A percentile compares a stretch with the other conserved stretches of the same genome.
phyloP scores from a whole-genome alignment of 345 rosid species.

The Cardamine occulta region DNA sequence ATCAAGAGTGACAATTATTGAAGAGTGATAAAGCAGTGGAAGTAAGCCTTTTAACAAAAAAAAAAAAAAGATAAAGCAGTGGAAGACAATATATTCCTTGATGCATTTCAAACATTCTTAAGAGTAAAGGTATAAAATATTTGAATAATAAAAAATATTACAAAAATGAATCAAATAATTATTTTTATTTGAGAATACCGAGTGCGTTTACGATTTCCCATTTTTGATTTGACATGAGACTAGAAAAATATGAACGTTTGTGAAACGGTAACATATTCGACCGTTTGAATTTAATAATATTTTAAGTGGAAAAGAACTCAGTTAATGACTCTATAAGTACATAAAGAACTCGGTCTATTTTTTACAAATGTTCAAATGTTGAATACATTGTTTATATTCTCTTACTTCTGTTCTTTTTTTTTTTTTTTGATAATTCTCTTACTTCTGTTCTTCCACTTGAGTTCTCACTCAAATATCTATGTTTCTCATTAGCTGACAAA shows the following conservation, averaged over 20 bases:
- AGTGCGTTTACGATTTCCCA: background rate
- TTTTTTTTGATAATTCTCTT: background rate
- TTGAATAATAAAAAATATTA: background rate
- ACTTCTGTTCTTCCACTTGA: background rate
- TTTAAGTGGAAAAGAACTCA: background rate
- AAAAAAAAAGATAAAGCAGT: background rate
- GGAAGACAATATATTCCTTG: background rate
- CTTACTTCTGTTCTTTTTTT: background rate
- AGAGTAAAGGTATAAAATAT: background rate
- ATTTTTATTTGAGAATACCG: background rate
- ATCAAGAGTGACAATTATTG: background rate
- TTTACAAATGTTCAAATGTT: background rate
- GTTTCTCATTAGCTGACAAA: background rate
- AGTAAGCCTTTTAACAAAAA: too few species aligned
- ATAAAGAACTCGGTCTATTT: background rate
- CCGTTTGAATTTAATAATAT: background rate
- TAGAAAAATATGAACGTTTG: background rate
- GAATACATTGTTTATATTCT: background rate
- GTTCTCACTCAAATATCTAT: background rate
- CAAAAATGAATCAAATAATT: background rate
- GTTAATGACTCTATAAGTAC: background rate
- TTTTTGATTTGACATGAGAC: background rate
- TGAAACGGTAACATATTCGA: background rate
- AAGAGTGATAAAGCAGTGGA: background rate
- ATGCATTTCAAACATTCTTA: background rate